Evolutionary conservation across 139 green algal genomes (phyloP).

Genomic region (Monoraphidium neglectum): DNA sequence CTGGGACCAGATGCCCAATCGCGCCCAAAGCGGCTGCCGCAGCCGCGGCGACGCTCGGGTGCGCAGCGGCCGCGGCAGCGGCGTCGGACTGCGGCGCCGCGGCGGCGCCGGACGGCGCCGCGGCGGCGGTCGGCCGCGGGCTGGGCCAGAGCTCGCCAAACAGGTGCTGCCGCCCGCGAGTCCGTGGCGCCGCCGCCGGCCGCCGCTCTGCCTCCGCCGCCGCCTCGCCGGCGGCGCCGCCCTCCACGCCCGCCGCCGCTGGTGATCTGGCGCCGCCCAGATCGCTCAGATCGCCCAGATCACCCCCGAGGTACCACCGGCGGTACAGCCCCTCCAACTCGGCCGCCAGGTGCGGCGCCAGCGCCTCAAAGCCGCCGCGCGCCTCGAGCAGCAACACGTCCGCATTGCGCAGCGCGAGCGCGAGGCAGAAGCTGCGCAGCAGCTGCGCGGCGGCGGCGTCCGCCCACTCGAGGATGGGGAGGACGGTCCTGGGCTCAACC

Average conservation of each 20-base stretch:
- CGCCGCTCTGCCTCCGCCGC: not conserved
- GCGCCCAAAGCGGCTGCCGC: slow-evolving; percentile 13
- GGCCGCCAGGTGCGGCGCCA: slow-evolving; percentile 57
- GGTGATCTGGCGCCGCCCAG: not conserved
- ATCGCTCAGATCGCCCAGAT: not conserved
- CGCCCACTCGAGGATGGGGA: slow-evolving; percentile 79
- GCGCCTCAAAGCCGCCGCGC: slow-evolving; percentile 30
- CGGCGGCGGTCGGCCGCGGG: not conserved
- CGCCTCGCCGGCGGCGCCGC: not conserved
- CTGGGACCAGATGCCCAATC: slow-evolving; percentile 18
- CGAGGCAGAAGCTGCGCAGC: slow-evolving; percentile 73
- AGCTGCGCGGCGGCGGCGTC: slow-evolving; percentile 61
- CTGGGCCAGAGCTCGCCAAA: not conserved
- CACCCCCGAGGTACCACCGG: not conserved
- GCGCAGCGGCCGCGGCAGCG: not conserved
- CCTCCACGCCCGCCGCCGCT: not conserved
- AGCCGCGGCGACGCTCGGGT: slow-evolving; percentile 3
- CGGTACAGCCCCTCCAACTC: slow-evolving; percentile 62
- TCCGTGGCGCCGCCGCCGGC: slow-evolving; percentile 12
- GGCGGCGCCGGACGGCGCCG: not conserved
- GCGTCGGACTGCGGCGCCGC: not conserved
- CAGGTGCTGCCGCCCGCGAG: slow-evolving; percentile 21
- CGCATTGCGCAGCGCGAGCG: slow-evolving; percentile 72
- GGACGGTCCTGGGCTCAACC: slow-evolving; percentile 78
- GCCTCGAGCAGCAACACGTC: slow-evolving; percentile 71